Percentiles rank a stretch among this genome's conserved stretches.
phyloP scores from a whole-genome alignment of 73 alveolate genomes.

The Stentor roeselii region DNA sequence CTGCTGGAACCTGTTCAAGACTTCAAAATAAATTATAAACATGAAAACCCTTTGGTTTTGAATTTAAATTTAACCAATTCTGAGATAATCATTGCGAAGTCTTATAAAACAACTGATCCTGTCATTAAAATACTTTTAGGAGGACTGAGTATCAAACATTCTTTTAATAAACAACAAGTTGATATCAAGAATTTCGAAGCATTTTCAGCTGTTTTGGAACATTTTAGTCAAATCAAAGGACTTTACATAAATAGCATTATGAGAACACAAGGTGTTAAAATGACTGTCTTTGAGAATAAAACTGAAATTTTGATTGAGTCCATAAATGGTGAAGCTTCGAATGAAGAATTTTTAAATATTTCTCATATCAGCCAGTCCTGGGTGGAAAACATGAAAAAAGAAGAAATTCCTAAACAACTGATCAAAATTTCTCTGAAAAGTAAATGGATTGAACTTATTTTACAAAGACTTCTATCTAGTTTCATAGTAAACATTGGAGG shows the following conservation, averaged over 20 bases:
- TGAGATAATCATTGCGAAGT: not conserved
- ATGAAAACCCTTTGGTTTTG: not conserved
- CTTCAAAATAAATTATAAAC: no score
- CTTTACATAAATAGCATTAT: not conserved
- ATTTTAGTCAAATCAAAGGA: not conserved
- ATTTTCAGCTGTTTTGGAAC: not conserved
- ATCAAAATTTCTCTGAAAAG: not conserved
- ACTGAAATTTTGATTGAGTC: not conserved
- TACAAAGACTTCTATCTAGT: not conserved
- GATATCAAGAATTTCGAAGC: not conserved
- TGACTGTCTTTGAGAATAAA: not conserved
- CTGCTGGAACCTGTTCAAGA: not conserved
- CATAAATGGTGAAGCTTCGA: not conserved
- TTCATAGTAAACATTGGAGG: not conserved
- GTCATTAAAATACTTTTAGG: not conserved
- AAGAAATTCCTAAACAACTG: not conserved
- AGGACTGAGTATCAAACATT: not conserved
- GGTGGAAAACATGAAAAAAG: not conserved
- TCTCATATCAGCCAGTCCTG: not conserved
- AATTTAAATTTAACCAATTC: not conserved
- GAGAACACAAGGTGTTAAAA: not conserved
- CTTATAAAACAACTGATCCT: not conserved
- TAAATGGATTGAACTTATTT: not conserved
- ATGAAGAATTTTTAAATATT: not conserved
- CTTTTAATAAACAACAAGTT: not conserved